Conservation (phyloP, 1,284 basidiomycete genomes). For the Moesziomyces antarcticus region DNA sequence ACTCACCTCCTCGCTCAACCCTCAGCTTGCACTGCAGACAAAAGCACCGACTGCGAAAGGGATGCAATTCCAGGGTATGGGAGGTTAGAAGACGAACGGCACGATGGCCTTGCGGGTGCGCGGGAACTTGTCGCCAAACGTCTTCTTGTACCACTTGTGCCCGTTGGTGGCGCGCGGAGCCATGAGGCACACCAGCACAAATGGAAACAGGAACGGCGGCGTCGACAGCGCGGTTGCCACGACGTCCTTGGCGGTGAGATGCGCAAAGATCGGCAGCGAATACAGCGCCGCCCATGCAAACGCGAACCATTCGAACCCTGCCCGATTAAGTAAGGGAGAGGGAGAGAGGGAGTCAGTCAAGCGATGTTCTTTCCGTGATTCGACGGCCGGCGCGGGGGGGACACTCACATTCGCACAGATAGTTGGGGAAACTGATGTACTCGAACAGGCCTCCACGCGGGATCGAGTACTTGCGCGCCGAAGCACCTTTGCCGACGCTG, state of each 20-base stretch:
- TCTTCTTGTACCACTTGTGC: conserved; percentile 81
- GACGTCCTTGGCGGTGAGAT: conserved; percentile 22
- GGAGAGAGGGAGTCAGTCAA: neutral
- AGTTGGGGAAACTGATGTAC: conserved; percentile 90
- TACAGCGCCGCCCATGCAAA: conserved; percentile 58
- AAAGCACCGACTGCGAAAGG: neutral
- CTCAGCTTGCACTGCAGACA: neutral
- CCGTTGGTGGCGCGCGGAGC: conserved; percentile 80
- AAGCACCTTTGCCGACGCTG: conserved; percentile 52
- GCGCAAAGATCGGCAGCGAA: conserved; percentile 48
- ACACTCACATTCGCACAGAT: conserved; percentile 80
- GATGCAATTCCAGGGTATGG: neutral
- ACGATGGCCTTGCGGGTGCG: conserved; percentile 75
- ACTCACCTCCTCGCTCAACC: neutral
- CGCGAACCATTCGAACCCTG: conserved; percentile 66
- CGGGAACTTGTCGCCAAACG: conserved; percentile 76
- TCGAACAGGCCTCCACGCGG: conserved; percentile 83
- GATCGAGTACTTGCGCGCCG: conserved; percentile 77
- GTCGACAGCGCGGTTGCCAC: conserved; percentile 41
- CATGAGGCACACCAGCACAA: conserved; percentile 79
- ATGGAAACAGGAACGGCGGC: conserved; percentile 72
- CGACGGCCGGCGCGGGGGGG: no score
- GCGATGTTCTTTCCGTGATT: no score
- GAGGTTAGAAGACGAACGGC: conserved; percentile 74
- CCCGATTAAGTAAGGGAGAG: neutral